Conservation (phyloP, 352 stramenopile genomes). For the Achlya hypogyna region DNA sequence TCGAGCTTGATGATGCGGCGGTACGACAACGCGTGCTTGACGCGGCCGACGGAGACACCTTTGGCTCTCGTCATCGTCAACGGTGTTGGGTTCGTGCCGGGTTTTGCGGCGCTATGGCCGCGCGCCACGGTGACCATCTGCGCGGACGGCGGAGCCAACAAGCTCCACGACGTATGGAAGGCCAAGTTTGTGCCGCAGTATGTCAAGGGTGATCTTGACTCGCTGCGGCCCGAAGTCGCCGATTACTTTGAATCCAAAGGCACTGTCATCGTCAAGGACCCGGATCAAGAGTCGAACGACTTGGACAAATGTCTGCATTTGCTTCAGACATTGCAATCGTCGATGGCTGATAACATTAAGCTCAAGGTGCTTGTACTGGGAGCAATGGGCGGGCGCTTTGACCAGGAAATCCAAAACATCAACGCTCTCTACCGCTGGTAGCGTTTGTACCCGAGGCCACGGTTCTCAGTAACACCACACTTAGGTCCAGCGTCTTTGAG, state of each 20-base stretch:
- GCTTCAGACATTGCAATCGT: constrained; percentile 34
- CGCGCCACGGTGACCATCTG: constrained; percentile 71
- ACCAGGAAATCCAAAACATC: constrained; percentile 96
- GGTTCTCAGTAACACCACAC: neutral
- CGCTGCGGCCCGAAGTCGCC: constrained; percentile 75
- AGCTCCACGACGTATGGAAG: constrained; percentile 71
- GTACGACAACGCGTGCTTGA: constrained; percentile 15
- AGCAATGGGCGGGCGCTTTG: constrained; percentile 93
- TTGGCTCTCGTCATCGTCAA: constrained; percentile 12
- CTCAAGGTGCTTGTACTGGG: constrained; percentile 87
- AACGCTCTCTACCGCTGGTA: constrained; percentile 88
- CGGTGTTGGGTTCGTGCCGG: neutral
- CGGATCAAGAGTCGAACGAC: constrained; percentile 91
- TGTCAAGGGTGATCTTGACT: constrained; percentile 95
- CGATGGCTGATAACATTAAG: constrained; percentile 13
- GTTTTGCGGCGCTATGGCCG: constrained; percentile 63
- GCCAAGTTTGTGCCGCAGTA: constrained; percentile 65
- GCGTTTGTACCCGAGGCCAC: neutral
- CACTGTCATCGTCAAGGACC: constrained; percentile 60
- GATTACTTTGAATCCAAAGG: constrained; percentile 71
- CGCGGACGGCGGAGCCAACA: constrained; percentile 93
- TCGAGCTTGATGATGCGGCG: neutral
- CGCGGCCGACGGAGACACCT: neutral
- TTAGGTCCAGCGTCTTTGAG: constrained; percentile 44
- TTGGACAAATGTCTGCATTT: constrained; percentile 88